Base-by-base conservation (phyloP, 371 early-diverging fungal species). In the Mortierella sp. region DNA sequence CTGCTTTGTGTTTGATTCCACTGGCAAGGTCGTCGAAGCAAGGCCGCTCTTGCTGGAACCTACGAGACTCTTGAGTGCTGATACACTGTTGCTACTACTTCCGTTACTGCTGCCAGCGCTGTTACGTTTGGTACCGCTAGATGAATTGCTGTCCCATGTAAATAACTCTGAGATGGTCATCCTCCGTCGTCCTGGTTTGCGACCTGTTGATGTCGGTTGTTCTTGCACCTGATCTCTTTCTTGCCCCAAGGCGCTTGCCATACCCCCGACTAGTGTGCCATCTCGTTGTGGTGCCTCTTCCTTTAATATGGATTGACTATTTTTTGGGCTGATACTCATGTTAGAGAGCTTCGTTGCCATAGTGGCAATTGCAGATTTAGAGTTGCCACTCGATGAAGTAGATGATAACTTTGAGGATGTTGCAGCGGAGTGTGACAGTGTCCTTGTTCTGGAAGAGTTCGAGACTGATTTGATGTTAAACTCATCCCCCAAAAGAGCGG, bases 81-180 rank as follows among this genome's bases (percentile, higher is more conserved):
- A 28, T 0, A 72, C 32, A 26, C 61, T 68, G 35, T 5, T 43
- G 58, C 49, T 65, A 57, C n/a, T 61, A n/a, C 47, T 55, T 28
- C 66, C 61, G 43, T 8, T 26, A 57, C 26, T 66, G 63, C 24
- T 67, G 16, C 51, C 40, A n/a, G 20, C 26, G 26, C 45, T 26
- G 51, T 22, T 60, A 37, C 14, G 62, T 14, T 26, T 26, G 20
- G 11, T 54, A 47, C 24, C 14, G 16, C 39, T 40, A 43, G 55
- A 11, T n/a, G 60, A 16, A 30, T 65, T 66, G 30, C 67, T 37
- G 43, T 74, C 79, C 45, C 64, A 39, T 0, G 75, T 58, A 51
- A 79, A 79, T 28, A 74, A 35, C 28, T 61, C 71, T 14, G 79
- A 62, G 5, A 79, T 74, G 0, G 79, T 74, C 75, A 79, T 79